Base-by-base conservation (phyloP, 306 rosid species). In the Ormosia emarginata region DNA sequence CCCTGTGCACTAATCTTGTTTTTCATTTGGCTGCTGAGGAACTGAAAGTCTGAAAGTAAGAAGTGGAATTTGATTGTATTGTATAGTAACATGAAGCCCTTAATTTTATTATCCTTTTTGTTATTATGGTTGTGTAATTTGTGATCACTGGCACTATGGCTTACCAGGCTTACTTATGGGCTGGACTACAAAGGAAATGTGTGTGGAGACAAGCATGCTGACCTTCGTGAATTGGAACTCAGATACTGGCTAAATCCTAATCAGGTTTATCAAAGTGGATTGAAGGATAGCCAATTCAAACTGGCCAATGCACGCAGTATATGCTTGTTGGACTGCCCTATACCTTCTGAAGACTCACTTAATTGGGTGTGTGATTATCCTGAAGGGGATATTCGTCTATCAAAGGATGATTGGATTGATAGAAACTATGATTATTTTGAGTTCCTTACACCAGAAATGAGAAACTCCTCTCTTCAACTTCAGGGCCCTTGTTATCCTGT, bases 401-500 rank as follows among this genome's bases (percentile, higher is more conserved):
- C 91, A 3, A 86, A 55, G 88, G 84, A 81, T 9, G 97, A 96
- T 74, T 96, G 99, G 99, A 96, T 92, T 15, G 93, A 91, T 53
- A 75, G 92, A 82, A 90, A 88, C 83, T 95, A 92, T 17, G 91
- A 96, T 85, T 96, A 96, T 80, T 96, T 69, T 74, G 97, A 93
- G 92, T 91, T 93, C 75, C 99, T 96, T 69, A 90, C 98, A 0
- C 99, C 97, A 2, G 97, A 93, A 84, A 91, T 92, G 99, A 94
- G 97, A 77, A 96, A 96, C 85, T 79, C 90, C 49, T 93, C 99
- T 81, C 92, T 96, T 84, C 95, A 92, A 82, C 99, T 96, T 85
- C 99, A 91, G 90, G 99, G 99, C 47, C 99, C 99, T 62, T 96
- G 99, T 86, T 96, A 96, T 84, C 99, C 99, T 58, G 88, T 96